phyloP scores from a whole-genome alignment of 2,329 filamentous ascomycete species.

The Aspergillus sp. region DNA sequence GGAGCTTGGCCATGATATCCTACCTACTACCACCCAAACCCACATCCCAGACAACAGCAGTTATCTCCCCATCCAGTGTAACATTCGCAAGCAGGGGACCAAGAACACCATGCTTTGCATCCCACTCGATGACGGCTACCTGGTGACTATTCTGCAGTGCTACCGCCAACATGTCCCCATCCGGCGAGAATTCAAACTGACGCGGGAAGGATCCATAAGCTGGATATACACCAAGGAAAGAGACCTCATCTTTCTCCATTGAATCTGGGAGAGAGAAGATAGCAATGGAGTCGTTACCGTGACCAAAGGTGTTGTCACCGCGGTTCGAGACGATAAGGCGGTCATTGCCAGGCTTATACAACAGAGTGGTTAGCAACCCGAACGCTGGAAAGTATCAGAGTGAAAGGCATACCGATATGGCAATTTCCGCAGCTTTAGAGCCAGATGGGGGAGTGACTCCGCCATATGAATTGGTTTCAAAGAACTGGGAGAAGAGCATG shows the following conservation, averaged over 20 bases:
- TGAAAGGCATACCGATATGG: not conserved
- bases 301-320: not conserved
- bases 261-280: not conserved
- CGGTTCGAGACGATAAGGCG: not conserved
- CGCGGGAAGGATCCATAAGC: slow-evolving; percentile 64
- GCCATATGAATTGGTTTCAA: not conserved
- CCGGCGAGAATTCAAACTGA: slow-evolving; percentile 63
- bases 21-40: not conserved
- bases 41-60: not conserved
- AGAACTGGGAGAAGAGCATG: slow-evolving; percentile 9
- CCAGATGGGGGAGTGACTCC: not conserved
- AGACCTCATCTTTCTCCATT: not conserved
- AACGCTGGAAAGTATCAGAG: too few species aligned
- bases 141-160: slow-evolving; percentile 59
- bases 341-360: not conserved
- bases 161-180: slow-evolving; percentile 61
- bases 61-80: not conserved
- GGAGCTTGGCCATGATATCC: rapidly evolving
- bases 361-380: not conserved
- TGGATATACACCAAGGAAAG: slow-evolving; percentile 56
- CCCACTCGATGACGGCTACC: slow-evolving; percentile 59
- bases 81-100: not conserved
- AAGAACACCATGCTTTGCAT: slow-evolving; percentile 30
- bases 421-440: not conserved
- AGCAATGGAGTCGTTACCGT: not conserved